phyloP scores from a whole-genome alignment of 768 basidiomycete species.

The Pleurotus cornucopiae region DNA sequence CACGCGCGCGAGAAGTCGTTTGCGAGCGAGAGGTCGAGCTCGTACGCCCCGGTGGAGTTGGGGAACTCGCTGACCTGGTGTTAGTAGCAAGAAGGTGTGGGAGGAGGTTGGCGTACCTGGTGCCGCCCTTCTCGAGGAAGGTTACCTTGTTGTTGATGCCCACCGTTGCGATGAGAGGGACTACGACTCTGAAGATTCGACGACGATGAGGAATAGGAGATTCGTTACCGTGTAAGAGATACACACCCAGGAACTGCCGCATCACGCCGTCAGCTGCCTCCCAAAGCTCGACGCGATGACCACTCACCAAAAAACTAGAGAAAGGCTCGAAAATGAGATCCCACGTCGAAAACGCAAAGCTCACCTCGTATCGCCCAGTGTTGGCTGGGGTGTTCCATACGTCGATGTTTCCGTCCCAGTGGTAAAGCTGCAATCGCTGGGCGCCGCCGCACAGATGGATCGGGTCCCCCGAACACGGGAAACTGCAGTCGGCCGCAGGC shows the following conservation, averaged over 20 bases:
- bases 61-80: background rate
- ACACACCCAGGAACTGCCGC: conserved; percentile 44
- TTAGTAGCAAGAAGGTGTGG: background rate
- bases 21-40: conserved; percentile 61
- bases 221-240: background rate
- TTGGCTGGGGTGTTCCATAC: conserved; percentile 63
- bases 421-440: conserved; percentile 50
- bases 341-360: conserved; percentile 14
- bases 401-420: conserved; percentile 48
- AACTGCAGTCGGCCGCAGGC: conserved; percentile 37
- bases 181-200: conserved; percentile 50
- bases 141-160: conserved; percentile 80
- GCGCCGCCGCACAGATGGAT: conserved; percentile 64
- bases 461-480: conserved; percentile 68
- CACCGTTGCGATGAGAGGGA: conserved; percentile 71
- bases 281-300: background rate
- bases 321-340: conserved; percentile 3
- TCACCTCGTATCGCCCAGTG: conserved; percentile 67
- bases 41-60: conserved; percentile 34
- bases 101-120: conserved; percentile 33
- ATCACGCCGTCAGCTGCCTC: background rate
- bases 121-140: conserved; percentile 74
- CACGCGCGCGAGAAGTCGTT: conserved; percentile 50
- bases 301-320: conserved; percentile 43
- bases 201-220: conserved; percentile 7